Percentiles rank a stretch among this genome's conserved stretches.
Conservation (phyloP, 208 protist genomes). For the Blechomonas ayalai region DNA sequence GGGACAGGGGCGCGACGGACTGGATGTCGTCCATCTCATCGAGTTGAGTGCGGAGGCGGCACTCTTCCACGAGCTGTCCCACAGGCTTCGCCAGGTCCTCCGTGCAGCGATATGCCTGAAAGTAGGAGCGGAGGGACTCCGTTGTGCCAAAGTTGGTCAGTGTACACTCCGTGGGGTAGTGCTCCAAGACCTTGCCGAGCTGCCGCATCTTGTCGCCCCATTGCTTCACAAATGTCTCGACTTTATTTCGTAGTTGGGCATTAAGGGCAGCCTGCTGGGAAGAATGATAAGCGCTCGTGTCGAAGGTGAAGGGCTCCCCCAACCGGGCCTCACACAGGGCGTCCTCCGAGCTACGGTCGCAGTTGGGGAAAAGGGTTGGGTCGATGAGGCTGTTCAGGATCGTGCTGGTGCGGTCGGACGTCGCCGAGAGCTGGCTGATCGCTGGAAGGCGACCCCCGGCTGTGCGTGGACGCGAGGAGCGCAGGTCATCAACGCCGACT, state of each 20-base stretch:
- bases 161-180: slow-evolving; percentile 30
- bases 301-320: slow-evolving; percentile 37
- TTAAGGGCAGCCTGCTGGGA: slow-evolving; percentile 76
- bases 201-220: slow-evolving; percentile 39
- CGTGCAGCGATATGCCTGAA: slow-evolving; percentile 46
- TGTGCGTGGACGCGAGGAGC: slow-evolving; percentile 4
- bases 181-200: slow-evolving; percentile 22
- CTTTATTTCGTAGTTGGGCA: slow-evolving; percentile 48
- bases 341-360: slow-evolving; percentile 13
- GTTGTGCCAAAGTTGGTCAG: slow-evolving; percentile 21
- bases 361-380: slow-evolving; percentile 6
- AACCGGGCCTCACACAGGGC: slow-evolving; percentile 19
- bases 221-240: slow-evolving; percentile 39
- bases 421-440: background rate
- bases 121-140: slow-evolving; percentile 38
- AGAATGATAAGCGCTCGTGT: slow-evolving; percentile 56
- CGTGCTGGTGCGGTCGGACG: background rate
- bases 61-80: slow-evolving; percentile 27
- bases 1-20: slow-evolving; percentile 15
- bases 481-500: slow-evolving; percentile 41
- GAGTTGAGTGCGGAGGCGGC: slow-evolving; percentile 21
- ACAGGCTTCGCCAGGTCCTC: slow-evolving; percentile 35
- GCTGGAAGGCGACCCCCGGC: background rate
- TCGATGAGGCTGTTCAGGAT: slow-evolving; percentile 2
- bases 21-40: slow-evolving; percentile 19